phyloP scores from a whole-genome alignment of 2,329 filamentous ascomycete species.

The Magnaporthiopsis rhizophila region DNA sequence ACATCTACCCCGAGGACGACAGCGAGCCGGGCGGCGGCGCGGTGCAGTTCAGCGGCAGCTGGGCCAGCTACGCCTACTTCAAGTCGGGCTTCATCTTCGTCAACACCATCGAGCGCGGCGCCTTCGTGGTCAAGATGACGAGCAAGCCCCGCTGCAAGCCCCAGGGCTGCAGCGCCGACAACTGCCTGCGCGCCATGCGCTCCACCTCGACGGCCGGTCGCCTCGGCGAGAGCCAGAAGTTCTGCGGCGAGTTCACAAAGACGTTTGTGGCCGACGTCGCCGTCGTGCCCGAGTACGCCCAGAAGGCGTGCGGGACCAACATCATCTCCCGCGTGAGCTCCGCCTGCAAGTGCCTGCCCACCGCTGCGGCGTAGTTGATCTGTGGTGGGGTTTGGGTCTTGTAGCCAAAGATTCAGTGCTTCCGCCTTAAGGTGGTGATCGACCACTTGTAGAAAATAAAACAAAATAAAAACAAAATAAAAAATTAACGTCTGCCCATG shows the following conservation, averaged over 20 bases:
- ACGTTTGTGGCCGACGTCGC: slow-evolving; percentile 5
- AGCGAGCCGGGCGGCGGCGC: slow-evolving; percentile 24
- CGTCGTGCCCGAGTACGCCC: slow-evolving; percentile 8
- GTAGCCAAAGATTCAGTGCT: too few species aligned
- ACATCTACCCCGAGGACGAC: slow-evolving; percentile 40
- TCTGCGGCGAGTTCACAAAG: slow-evolving; percentile 22
- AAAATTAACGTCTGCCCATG: too few species aligned
- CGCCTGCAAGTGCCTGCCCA: slow-evolving; percentile 6
- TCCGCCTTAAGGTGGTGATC: too few species aligned
- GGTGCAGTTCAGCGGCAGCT: slow-evolving; percentile 31
- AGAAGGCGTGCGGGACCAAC: slow-evolving; percentile 6
- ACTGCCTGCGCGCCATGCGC: slow-evolving; percentile 29
- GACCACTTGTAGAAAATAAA: too few species aligned
- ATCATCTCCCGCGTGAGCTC: slow-evolving; percentile 8
- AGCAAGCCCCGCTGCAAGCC: slow-evolving; percentile 8
- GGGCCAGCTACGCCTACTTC: slow-evolving; percentile 38
- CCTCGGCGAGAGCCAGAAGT: slow-evolving; percentile 22
- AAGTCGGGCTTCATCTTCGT: slow-evolving; percentile 28
- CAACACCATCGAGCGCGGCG: slow-evolving; percentile 40
- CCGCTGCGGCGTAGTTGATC: neutral
- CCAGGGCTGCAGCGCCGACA: slow-evolving; percentile 20
- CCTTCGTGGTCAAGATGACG: slow-evolving; percentile 25
- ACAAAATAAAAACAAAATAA: too few species aligned
- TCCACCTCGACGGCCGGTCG: slow-evolving; percentile 25
- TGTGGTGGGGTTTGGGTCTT: neutral